Conservation (phyloP, 352 stramenopile species). For the Pythium insidiosum region DNA sequence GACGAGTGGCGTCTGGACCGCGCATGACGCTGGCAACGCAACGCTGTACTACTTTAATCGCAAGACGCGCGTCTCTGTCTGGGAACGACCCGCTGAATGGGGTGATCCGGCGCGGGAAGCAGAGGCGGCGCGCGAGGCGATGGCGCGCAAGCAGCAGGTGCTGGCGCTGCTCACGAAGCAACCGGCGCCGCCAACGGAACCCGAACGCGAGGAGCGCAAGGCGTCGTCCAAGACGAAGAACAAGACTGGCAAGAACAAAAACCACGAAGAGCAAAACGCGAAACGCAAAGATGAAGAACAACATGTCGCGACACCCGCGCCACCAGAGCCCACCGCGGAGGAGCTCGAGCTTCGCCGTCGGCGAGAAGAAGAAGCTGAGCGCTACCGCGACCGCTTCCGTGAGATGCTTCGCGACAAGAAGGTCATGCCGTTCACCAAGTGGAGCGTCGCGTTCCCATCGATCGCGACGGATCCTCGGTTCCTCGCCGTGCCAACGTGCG, state of each 20-base stretch:
- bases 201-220: background rate
- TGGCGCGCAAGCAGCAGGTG: too few relatives aligned
- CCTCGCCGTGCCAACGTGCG: constrained; percentile 42
- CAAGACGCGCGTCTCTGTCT: constrained; percentile 54
- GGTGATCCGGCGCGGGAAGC: too few relatives aligned
- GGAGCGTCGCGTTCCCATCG: constrained; percentile 67
- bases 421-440: constrained; percentile 81
- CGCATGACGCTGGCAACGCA: constrained; percentile 57
- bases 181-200: constrained; percentile 3
- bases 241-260: constrained; percentile 9
- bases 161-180: too few relatives aligned
- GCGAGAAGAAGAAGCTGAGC: constrained; percentile 31
- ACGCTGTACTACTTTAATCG: constrained; percentile 80
- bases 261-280: constrained; percentile 12
- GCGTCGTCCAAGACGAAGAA: constrained; percentile 14
- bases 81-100: constrained; percentile 67
- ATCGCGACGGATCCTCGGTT: constrained; percentile 71
- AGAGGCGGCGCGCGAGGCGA: too few relatives aligned
- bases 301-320: constrained; percentile 8
- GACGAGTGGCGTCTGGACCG: constrained; percentile 58
- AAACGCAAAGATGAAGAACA: constrained; percentile 14
- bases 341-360: constrained; percentile 23
- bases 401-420: constrained; percentile 76
- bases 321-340: constrained; percentile 14
- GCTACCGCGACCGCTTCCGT: constrained; percentile 42